Evolutionary conservation across 129 eudicot genomes (phyloP).

Genomic region (Pittosporum tobira): DNA sequence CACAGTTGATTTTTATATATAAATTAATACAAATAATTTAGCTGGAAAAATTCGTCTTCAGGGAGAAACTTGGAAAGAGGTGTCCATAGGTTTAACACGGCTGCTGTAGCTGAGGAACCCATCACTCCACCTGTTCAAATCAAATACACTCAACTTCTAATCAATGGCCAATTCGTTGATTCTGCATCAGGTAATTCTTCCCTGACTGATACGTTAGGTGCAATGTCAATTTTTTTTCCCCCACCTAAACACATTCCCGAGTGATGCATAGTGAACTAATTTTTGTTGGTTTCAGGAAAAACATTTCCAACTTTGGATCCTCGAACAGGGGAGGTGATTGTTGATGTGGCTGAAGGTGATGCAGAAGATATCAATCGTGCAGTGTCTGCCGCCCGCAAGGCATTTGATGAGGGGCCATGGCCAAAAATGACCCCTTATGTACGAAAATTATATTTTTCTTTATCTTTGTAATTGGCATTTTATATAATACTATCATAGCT

Average conservation of each 20-base stretch:
- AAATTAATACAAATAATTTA: too few species aligned
- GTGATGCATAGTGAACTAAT: not conserved
- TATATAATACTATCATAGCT: too few species aligned
- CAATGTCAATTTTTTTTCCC: too few species aligned
- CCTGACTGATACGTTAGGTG: too few species aligned
- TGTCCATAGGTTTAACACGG: constrained; percentile 26
- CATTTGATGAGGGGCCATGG: constrained; percentile 59
- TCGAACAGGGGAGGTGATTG: constrained; percentile 48
- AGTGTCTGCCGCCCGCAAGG: constrained; percentile 57
- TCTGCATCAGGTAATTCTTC: constrained; percentile 43
- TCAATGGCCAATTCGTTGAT: constrained; percentile 57
- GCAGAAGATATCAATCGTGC: constrained; percentile 51
- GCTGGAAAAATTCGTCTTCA: constrained; percentile 8
- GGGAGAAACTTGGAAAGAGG: constrained; percentile 28
- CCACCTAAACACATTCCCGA: too few species aligned
- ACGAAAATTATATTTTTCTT: not conserved
- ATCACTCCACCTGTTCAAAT: constrained; percentile 43
- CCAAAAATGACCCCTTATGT: constrained; percentile 56
- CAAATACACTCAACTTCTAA: constrained; percentile 45
- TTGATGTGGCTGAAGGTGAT: constrained; percentile 50
- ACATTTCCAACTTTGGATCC: constrained; percentile 54
- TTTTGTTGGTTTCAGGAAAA: constrained; percentile 18
- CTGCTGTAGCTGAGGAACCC: constrained; percentile 37
- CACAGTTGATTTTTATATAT: too few species aligned
- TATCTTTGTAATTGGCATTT: not conserved